Conservation (phyloP, 164 flowering plant species). For the Tetrastigma voinierianum region DNA sequence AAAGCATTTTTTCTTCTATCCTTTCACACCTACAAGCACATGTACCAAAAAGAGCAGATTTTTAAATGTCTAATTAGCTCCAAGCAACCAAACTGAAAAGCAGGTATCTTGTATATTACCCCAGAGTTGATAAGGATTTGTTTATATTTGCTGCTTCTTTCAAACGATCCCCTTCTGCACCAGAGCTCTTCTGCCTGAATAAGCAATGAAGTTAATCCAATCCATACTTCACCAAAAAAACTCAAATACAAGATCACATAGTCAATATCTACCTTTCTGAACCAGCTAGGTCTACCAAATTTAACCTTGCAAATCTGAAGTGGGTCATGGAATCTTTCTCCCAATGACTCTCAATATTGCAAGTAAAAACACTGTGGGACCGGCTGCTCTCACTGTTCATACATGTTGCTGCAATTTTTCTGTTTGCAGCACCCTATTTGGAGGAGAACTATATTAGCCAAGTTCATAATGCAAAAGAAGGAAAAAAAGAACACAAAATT, state of each 20-base stretch:
- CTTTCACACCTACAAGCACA: no score
- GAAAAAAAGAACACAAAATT: slow-evolving; percentile 1
- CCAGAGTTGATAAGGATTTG: slow-evolving; percentile 86
- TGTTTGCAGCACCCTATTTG: slow-evolving; percentile 77
- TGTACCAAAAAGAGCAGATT: not conserved
- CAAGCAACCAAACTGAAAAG: slow-evolving; percentile 2
- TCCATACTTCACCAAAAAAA: not conserved
- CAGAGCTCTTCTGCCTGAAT: slow-evolving; percentile 87
- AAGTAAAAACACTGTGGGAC: slow-evolving; percentile 95
- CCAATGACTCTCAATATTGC: slow-evolving; percentile 82
- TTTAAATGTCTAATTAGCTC: not conserved
- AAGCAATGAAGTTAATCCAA: slow-evolving; percentile 14
- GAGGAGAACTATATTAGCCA: slow-evolving; percentile 1
- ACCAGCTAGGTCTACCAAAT: slow-evolving; percentile 92
- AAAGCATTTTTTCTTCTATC: no score
- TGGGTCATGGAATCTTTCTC: slow-evolving; percentile 75
- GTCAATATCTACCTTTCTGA: slow-evolving; percentile 74
- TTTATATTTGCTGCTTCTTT: slow-evolving; percentile 95
- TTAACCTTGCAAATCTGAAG: slow-evolving; percentile 78
- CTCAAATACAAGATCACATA: not conserved
- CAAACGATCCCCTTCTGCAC: slow-evolving; percentile 93
- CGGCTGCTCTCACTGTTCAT: slow-evolving; percentile 97
- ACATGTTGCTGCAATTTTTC: slow-evolving; percentile 83
- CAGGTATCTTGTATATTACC: slow-evolving; percentile 43
- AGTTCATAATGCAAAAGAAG: not conserved